These are phyloP conservation scores for Penicillium expansum DNA, from an alignment of 2,329 filamentous ascomycete genomes.

Conservation along the genomic window DNA sequence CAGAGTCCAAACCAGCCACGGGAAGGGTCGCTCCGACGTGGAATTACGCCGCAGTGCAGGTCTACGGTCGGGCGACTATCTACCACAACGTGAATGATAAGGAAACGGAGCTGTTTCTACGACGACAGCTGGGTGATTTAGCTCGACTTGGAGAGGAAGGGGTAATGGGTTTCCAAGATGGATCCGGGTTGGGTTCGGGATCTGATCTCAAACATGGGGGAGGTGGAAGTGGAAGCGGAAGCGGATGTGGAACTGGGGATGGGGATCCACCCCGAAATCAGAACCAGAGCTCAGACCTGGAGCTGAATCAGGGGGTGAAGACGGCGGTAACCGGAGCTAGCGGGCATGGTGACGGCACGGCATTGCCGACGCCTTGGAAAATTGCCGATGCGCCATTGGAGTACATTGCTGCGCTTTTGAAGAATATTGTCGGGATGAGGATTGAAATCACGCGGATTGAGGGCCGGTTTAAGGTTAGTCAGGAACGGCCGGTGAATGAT, in stretches of 20 bases:
- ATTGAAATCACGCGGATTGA: conserved; percentile 21
- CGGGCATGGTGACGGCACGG: not conserved
- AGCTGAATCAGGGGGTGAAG: not conserved
- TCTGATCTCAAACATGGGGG: not conserved
- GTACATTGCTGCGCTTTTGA: conserved; percentile 20
- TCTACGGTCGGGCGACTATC: conserved; percentile 19
- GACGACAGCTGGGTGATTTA: conserved; percentile 15
- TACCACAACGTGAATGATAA: conserved; percentile 6
- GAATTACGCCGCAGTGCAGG: conserved; percentile 62
- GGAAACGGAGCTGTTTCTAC: conserved; percentile 11
- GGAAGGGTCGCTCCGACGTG: conserved; percentile 69
- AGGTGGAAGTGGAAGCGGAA: not conserved
- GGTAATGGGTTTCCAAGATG: conserved; percentile 14
- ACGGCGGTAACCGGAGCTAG: not conserved
- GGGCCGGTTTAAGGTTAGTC: conserved; percentile 24
- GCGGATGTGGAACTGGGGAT: not conserved
- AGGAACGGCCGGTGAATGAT: conserved; percentile 17
- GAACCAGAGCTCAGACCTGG: not conserved
- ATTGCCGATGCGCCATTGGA: conserved; percentile 17
- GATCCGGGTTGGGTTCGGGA: not conserved
- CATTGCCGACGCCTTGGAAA: conserved; percentile 12
- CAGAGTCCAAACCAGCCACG: conserved; percentile 60
- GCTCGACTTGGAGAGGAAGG: conserved; percentile 15
- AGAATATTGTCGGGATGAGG: conserved; percentile 20
- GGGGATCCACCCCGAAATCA: not conserved